These are phyloP conservation scores for Chenopodium berlandieri DNA, from an alignment of 148 eudicot genomes.

Conservation along the genomic window DNA sequence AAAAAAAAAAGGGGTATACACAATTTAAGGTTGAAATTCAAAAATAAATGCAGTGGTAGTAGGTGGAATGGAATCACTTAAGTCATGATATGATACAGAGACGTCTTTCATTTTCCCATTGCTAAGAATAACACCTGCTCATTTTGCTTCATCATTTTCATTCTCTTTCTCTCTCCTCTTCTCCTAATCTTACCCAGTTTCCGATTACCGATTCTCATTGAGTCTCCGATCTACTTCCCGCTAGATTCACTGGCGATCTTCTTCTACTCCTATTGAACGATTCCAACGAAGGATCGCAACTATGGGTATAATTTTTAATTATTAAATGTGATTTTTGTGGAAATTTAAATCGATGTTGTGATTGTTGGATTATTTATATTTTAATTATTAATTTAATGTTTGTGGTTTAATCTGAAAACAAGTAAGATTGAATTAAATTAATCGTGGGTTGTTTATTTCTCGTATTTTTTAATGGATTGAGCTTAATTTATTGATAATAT, in stretches of 20 bases:
- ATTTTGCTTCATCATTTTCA: neutral
- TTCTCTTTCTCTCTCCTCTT: neutral
- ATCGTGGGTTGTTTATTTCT: too few relatives aligned
- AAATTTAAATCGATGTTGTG: neutral
- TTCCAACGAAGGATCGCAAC: constrained; percentile 68
- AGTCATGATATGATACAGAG: too few relatives aligned
- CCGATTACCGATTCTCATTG: constrained; percentile 39
- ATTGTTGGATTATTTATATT: neutral
- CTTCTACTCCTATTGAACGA: constrained; percentile 48
- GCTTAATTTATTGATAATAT: too few relatives aligned
- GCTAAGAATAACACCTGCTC: too few relatives aligned
- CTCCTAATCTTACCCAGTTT: constrained; percentile 20
- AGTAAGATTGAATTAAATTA: neutral
- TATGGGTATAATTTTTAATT: constrained; percentile 49
- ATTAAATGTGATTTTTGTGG: too few relatives aligned
- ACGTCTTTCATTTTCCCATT: too few relatives aligned
- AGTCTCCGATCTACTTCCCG: constrained; percentile 42
- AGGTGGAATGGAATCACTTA: too few relatives aligned
- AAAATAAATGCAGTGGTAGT: too few relatives aligned
- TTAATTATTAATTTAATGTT: neutral
- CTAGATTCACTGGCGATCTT: constrained; percentile 55
- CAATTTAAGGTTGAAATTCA: too few relatives aligned
- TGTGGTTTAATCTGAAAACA: neutral
- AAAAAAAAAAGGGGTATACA: too few relatives aligned
- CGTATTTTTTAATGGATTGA: too few relatives aligned